A percentile compares a stretch with the other conserved stretches of the same genome.
phyloP scores from a whole-genome alignment of 805 yeast genomes.

The Candida palmyrensis region DNA sequence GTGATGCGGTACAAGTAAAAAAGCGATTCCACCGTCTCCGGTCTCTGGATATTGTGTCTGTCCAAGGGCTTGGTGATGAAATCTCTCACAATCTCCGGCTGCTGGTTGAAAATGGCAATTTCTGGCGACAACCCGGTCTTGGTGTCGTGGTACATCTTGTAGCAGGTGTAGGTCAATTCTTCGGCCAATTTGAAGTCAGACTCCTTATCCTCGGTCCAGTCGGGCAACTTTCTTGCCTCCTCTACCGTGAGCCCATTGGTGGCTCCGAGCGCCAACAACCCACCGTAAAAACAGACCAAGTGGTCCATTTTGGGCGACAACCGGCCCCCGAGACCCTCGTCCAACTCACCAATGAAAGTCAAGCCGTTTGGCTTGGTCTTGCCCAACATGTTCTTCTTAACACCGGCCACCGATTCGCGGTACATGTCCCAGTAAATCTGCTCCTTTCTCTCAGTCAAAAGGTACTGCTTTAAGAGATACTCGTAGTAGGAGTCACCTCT shows the following conservation, averaged over 20 bases:
- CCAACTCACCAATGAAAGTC: slow-evolving; percentile 74
- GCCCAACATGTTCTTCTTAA: slow-evolving; percentile 58
- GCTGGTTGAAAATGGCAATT: slow-evolving; percentile 75
- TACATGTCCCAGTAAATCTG: slow-evolving; percentile 67
- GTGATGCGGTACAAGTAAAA: slow-evolving; percentile 77
- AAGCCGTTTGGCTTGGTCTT: slow-evolving; percentile 59
- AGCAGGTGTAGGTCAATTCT: slow-evolving; percentile 76
- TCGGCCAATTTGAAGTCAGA: slow-evolving; percentile 65
- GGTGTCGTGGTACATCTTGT: slow-evolving; percentile 71
- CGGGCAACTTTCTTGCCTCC: slow-evolving; percentile 48
- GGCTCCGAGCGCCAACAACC: slow-evolving; percentile 83
- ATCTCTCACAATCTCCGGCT: slow-evolving; percentile 26
- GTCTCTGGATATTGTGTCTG: slow-evolving; percentile 83
- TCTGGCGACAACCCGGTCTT: slow-evolving; percentile 84
- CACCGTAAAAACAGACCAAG: slow-evolving; percentile 87
- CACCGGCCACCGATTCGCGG: slow-evolving; percentile 71
- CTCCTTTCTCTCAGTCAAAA: slow-evolving; percentile 66
- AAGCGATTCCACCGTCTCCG: slow-evolving; percentile 88
- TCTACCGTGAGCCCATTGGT: slow-evolving; percentile 62
- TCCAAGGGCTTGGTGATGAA: slow-evolving; percentile 68
- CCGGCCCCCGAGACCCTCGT: slow-evolving; percentile 56
- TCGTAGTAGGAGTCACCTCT: slow-evolving; percentile 94
- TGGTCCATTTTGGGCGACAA: slow-evolving; percentile 83
- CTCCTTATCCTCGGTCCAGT: slow-evolving; percentile 57
- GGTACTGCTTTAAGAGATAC: slow-evolving; percentile 77